These are phyloP conservation scores for Talaromyces sp. DNA, from an alignment of 2,329 filamentous ascomycete genomes.

Conservation along the genomic window DNA sequence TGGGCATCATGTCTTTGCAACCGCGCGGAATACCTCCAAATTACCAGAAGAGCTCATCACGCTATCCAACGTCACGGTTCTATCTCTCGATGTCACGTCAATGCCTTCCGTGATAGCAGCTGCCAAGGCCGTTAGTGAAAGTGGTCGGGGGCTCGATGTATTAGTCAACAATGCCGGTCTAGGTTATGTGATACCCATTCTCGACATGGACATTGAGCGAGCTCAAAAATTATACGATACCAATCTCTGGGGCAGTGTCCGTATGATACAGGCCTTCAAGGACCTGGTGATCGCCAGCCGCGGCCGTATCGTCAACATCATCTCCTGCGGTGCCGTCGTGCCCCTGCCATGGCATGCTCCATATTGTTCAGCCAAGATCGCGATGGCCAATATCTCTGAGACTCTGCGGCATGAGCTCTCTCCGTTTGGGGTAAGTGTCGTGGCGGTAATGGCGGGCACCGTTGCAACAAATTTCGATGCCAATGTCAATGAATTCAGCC, in stretches of 20 bases:
- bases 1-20: conserved; percentile 14
- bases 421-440: conserved; percentile 13
- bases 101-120: conserved; percentile 6
- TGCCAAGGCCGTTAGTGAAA: conserved; percentile 16
- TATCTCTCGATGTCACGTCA: conserved; percentile 10
- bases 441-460: conserved; percentile 1
- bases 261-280: conserved; percentile 11
- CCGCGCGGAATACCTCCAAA: conserved; percentile 12
- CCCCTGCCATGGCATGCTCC: conserved; percentile 29
- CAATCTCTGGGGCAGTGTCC: conserved; percentile 12
- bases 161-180: conserved; percentile 16
- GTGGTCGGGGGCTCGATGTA: conserved; percentile 5
- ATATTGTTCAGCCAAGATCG: conserved; percentile 11
- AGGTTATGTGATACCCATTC: conserved; percentile 12
- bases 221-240: conserved; percentile 9
- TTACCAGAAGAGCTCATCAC: conserved; percentile 1
- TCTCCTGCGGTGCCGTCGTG: conserved; percentile 23
- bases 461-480: conserved; percentile 6
- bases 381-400: conserved; percentile 8
- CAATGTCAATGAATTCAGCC: conserved; percentile 1
- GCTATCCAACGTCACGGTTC: conserved; percentile 13
- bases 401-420: conserved; percentile 10
- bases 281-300: conserved; percentile 5
- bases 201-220: conserved; percentile 8
- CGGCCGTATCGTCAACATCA: conserved; percentile 13